Conservation (phyloP, 2,329 filamentous ascomycete genomes). For the Fusarium sp. region DNA sequence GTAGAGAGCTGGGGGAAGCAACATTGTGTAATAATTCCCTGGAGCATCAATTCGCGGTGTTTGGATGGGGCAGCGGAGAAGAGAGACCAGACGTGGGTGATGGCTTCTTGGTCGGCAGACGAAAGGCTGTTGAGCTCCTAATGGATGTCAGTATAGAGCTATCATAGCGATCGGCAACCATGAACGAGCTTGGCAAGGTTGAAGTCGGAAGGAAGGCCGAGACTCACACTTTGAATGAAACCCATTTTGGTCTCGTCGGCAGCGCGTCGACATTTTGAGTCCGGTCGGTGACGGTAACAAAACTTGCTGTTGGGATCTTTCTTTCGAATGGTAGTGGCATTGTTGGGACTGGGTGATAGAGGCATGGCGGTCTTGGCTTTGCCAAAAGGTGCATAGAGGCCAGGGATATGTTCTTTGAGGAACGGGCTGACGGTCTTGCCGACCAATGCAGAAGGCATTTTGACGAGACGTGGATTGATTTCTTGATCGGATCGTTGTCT, state of each 20-base stretch:
- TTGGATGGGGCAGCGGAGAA: slow-evolving; percentile 96
- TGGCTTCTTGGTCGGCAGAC: slow-evolving; percentile 90
- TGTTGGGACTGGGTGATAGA: slow-evolving; percentile 25
- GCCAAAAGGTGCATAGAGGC: slow-evolving; percentile 85
- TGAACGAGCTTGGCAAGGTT: background rate
- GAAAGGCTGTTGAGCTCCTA: slow-evolving; percentile 86
- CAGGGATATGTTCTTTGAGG: slow-evolving; percentile 89
- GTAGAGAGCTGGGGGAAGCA: slow-evolving; percentile 98
- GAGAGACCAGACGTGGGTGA: slow-evolving; percentile 96
- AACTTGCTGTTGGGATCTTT: slow-evolving; percentile 84
- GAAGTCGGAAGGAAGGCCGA: background rate
- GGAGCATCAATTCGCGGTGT: slow-evolving; percentile 95
- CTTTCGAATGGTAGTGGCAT: slow-evolving; percentile 52
- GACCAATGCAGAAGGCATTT: slow-evolving; percentile 75
- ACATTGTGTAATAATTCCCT: slow-evolving; percentile 95
- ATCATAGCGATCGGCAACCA: background rate
- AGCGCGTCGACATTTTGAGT: slow-evolving; percentile 91
- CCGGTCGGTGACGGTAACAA: slow-evolving; percentile 95
- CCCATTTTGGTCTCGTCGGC: slow-evolving; percentile 98
- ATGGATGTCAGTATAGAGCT: slow-evolving; percentile 3
- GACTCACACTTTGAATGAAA: slow-evolving; percentile 83
- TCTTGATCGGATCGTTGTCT: slow-evolving; percentile 64
- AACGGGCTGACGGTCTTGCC: slow-evolving; percentile 88
- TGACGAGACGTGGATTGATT: slow-evolving; percentile 64
- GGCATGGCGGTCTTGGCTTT: slow-evolving; percentile 59